phyloP scores from a whole-genome alignment of 805 yeast genomes.

The Starmera dryadoides region DNA sequence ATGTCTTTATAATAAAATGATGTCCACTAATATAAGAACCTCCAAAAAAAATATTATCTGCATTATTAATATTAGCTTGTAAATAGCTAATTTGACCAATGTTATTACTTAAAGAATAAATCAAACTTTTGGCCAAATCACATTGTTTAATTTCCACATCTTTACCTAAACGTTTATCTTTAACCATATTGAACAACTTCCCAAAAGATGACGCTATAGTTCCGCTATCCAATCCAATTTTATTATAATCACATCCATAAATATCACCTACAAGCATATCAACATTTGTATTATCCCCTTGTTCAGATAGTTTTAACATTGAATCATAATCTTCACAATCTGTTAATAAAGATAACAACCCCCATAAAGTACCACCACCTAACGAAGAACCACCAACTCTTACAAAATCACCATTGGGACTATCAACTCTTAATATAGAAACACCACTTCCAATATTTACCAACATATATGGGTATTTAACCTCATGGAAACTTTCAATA shows the following conservation, averaged over 20 bases:
- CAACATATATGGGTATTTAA: slow-evolving; percentile 72
- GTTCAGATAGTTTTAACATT: slow-evolving; percentile 84
- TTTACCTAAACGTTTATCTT: no score
- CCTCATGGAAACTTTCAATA: slow-evolving; percentile 2
- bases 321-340: slow-evolving; percentile 86
- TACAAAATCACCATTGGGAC: slow-evolving; percentile 63
- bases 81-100: slow-evolving; percentile 91
- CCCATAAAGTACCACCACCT: slow-evolving; percentile 99
- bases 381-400: slow-evolving; percentile 94
- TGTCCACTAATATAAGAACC: slow-evolving; percentile 93
- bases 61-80: slow-evolving; percentile 74
- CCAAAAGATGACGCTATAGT: slow-evolving; percentile 94
- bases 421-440: slow-evolving; percentile 88
- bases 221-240: slow-evolving; percentile 82
- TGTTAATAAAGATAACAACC: slow-evolving; percentile 77
- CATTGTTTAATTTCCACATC: no score
- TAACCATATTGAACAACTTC: slow-evolving; percentile 63
- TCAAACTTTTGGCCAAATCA: slow-evolving; percentile 76
- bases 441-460: slow-evolving; percentile 98
- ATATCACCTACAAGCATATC: slow-evolving; percentile 96
- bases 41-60: slow-evolving; percentile 83
- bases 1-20: slow-evolving; percentile 83
- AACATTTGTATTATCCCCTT: slow-evolving; percentile 85
- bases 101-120: slow-evolving; percentile 82
- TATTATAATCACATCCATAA: slow-evolving; percentile 81